Evolutionary conservation across 176 grass and related monocot species (phyloP).

Genomic region (Oryza meyeriana): DNA sequence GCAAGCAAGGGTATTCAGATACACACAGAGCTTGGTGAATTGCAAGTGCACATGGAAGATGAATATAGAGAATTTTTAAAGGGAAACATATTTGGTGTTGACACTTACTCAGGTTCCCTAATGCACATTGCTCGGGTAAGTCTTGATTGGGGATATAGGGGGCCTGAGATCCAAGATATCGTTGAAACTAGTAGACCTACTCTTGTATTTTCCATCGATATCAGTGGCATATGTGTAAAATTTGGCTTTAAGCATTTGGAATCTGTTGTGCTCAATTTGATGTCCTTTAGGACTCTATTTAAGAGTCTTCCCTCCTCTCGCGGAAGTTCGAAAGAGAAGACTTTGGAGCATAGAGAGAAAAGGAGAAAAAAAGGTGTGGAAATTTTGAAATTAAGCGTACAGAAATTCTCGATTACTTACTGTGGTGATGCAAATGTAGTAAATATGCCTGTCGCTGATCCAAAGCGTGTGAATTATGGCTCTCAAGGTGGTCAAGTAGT

Average conservation of each 20-base stretch:
- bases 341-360: conserved; percentile 43
- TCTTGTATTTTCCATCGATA: conserved; percentile 79
- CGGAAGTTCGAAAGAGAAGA: conserved; percentile 53
- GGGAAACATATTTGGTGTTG: conserved; percentile 92
- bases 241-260: conserved; percentile 95
- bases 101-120: conserved; percentile 77
- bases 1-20: conserved; percentile 93
- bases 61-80: conserved; percentile 90
- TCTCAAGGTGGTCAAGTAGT: conserved; percentile 84
- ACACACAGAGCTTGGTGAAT: conserved; percentile 93
- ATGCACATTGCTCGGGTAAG: conserved; percentile 86
- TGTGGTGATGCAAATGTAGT: conserved; percentile 67
- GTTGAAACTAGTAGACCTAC: conserved; percentile 57
- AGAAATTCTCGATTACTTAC: conserved; percentile 86
- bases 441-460: conserved; percentile 84
- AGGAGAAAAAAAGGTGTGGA: conserved; percentile 70
- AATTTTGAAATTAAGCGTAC: conserved; percentile 83
- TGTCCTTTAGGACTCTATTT: conserved; percentile 75
- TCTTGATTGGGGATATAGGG: conserved; percentile 91
- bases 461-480: conserved; percentile 97
- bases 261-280: conserved; percentile 67
- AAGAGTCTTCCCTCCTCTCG: conserved; percentile 55
- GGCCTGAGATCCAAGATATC: conserved; percentile 68
- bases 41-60: conserved; percentile 92
- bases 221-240: conserved; percentile 76